Percentiles rank a stretch among this genome's conserved stretches.
phyloP scores from a whole-genome alignment of 768 basidiomycete species.

The Pisolithus orientalis region DNA sequence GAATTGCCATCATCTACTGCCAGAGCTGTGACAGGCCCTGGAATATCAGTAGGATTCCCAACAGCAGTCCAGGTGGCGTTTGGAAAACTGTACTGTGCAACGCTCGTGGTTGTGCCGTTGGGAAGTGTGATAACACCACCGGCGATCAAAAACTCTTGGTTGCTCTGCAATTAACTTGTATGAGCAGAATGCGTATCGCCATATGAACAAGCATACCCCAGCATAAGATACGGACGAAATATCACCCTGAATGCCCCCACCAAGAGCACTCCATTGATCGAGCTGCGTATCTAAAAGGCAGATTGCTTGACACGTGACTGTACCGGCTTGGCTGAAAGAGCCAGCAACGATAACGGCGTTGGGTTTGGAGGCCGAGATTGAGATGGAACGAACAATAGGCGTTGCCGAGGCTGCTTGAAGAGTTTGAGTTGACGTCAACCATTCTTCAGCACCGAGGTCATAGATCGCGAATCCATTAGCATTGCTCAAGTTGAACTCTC shows the following conservation, averaged over 20 bases:
- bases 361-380: constrained; percentile 50
- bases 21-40: constrained; percentile 87
- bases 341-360: constrained; percentile 77
- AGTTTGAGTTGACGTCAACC: constrained; percentile 56
- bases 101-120: constrained; percentile 59
- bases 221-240: constrained; percentile 74
- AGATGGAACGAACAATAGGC: constrained; percentile 63
- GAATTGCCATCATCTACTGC: constrained; percentile 76
- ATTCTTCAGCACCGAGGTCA: constrained; percentile 58
- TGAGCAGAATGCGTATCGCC: constrained; percentile 3
- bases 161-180: constrained; percentile 35
- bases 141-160: constrained; percentile 67
- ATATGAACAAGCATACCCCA: constrained; percentile 48
- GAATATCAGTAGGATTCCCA: constrained; percentile 54
- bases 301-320: constrained; percentile 66
- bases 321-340: constrained; percentile 77
- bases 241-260: constrained; percentile 76
- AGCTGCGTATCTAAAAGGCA: constrained; percentile 64
- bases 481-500: constrained; percentile 62
- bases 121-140: constrained; percentile 72
- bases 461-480: constrained; percentile 76
- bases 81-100: constrained; percentile 64
- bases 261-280: constrained; percentile 79
- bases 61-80: constrained; percentile 73
- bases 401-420: constrained; percentile 52